Evolutionary conservation across 331 rosid genomes (phyloP).

Genomic region (Prunus yedoensis): DNA sequence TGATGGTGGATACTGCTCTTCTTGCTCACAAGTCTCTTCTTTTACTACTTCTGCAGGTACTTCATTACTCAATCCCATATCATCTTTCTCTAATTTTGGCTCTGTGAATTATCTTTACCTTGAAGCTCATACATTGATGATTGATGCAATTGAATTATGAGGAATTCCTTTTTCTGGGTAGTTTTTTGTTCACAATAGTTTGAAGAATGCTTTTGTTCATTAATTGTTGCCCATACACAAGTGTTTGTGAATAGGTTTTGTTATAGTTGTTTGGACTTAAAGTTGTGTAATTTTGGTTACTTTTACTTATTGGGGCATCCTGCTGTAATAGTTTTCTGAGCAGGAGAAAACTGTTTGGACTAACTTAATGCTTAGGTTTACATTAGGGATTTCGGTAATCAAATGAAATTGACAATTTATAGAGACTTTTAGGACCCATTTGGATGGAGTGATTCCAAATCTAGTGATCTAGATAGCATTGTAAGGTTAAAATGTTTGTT

Average conservation of each 20-base stretch:
- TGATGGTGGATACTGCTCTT: conserved; percentile 8
- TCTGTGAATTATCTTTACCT: background rate
- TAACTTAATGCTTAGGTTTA: background rate
- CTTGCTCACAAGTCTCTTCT: conserved; percentile 22
- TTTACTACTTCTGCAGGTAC: background rate
- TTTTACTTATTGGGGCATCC: background rate
- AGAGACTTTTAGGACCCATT: background rate
- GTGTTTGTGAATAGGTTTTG: too few species aligned
- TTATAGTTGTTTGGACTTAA: background rate
- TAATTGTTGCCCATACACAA: background rate
- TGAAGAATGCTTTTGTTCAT: background rate
- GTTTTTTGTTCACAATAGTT: background rate
- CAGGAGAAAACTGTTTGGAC: background rate
- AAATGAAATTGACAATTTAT: background rate
- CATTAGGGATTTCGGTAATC: too few species aligned
- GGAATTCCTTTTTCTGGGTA: too few species aligned
- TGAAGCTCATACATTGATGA: too few species aligned
- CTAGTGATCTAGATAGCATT: too few species aligned
- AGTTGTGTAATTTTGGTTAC: background rate
- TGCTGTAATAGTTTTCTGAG: too few species aligned
- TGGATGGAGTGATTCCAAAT: background rate
- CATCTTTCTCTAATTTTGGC: background rate
- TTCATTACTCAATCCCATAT: background rate
- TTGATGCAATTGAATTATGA: background rate
- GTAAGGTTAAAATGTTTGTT: too few species aligned